A percentile compares a stretch with the other conserved stretches of the same genome.
These are phyloP conservation scores for Centaurea solstitialis DNA, from an alignment of 129 eudicot species.

Conservation along the genomic window DNA sequence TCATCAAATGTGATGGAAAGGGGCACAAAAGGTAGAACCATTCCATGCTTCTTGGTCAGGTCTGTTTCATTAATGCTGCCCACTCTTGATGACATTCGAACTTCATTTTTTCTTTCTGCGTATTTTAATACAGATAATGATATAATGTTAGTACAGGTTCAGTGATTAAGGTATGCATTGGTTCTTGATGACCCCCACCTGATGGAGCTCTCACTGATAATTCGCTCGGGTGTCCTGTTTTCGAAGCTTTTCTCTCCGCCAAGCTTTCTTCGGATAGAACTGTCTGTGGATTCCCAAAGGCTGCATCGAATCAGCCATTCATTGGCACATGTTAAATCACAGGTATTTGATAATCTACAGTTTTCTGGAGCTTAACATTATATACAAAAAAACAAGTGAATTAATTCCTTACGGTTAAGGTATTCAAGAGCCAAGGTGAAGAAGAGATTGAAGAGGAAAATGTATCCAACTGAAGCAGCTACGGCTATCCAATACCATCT, in stretches of 20 bases:
- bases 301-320: constrained; percentile 41
- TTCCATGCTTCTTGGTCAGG: constrained; percentile 65
- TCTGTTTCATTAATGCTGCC: constrained; percentile 32
- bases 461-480: constrained; percentile 61
- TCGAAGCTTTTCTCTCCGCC: constrained; percentile 54
- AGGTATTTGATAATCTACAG: background rate
- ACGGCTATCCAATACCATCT: constrained; percentile 88
- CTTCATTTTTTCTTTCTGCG: constrained; percentile 54
- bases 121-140: background rate
- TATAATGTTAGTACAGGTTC: background rate
- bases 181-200: constrained; percentile 33
- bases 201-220: constrained; percentile 44
- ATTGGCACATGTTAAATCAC: background rate
- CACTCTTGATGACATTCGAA: constrained; percentile 43
- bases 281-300: constrained; percentile 73
- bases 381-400: background rate
- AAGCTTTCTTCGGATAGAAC: constrained; percentile 70
- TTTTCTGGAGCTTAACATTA: constrained; percentile 3
- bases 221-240: constrained; percentile 43
- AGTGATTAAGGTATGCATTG: background rate
- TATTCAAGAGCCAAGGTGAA: constrained; percentile 66
- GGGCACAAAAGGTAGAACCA: constrained; percentile 86
- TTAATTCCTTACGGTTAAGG: constrained; percentile 66
- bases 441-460: constrained; percentile 62
- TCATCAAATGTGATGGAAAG: constrained; percentile 72